These are phyloP conservation scores for Penicillium alfredii DNA, from an alignment of 495 filamentous ascomycete species.

Conservation along the genomic window DNA sequence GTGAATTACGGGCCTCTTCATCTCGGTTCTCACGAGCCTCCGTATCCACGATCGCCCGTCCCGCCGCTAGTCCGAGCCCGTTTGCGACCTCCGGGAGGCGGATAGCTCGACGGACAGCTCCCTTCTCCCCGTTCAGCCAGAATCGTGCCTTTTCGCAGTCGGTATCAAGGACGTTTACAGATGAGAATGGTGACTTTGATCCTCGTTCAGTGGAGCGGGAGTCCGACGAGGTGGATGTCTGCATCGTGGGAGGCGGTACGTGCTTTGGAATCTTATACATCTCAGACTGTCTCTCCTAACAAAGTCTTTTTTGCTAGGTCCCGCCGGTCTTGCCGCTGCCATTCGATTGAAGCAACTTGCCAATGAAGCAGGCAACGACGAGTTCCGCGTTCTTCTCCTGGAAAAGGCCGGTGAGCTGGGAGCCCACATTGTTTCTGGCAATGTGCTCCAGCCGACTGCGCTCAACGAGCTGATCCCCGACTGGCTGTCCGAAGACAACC, in stretches of 20 bases:
- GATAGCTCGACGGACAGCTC: conserved; percentile 15
- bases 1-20: conserved; percentile 31
- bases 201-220: conserved; percentile 72
- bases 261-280: no score
- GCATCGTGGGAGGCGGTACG: conserved; percentile 87
- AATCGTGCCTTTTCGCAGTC: conserved; percentile 47
- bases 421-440: conserved; percentile 91
- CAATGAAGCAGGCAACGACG: conserved; percentile 91
- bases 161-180: conserved; percentile 41
- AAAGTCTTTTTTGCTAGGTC: conserved; percentile 45
- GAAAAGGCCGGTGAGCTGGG: conserved; percentile 96
- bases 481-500: conserved; percentile 85
- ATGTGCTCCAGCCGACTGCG: conserved; percentile 86
- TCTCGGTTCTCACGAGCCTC: conserved; percentile 27
- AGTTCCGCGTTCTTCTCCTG: conserved; percentile 84
- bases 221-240: conserved; percentile 90
- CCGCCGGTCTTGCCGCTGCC: conserved; percentile 84
- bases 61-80: conserved; percentile 19
- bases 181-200: conserved; percentile 62
- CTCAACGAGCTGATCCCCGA: conserved; percentile 89
- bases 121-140: conserved; percentile 23
- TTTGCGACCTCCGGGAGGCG: conserved; percentile 19
- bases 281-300: conserved; percentile 13
- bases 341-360: conserved; percentile 95
- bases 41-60: conserved; percentile 18